Base-by-base conservation (phyloP, 306 rosid species). In the Benincasa hispida region DNA sequence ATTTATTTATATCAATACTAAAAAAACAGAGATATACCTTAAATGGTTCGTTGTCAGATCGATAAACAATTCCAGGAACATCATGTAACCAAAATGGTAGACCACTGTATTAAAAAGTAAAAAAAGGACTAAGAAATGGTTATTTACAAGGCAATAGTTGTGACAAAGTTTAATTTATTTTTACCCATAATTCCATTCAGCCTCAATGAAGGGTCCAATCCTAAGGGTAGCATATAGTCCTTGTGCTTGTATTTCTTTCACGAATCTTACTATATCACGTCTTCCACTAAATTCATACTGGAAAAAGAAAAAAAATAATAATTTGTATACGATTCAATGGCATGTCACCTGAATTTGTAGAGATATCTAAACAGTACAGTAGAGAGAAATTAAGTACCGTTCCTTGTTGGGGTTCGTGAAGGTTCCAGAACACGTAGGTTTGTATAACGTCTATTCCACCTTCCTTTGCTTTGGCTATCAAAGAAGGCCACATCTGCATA, bases 381-480 rank as follows among this genome's bases (percentile, higher is more conserved):
- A 45, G 68, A n/a, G 69, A n/a, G 76, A 74, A 42, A 73, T 42
- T 37, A 70, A 30, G 34, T 48, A 88, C 98, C 87, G 83, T 84
- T 75, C 88, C 97, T 81, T 81, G 85, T 60, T 65, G 85, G 79
- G 91, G 94, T 72, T 93, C 98, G 32, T 93, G 96, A 80, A 91
- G 87, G 86, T 93, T 90, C 98, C 98, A 91, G 82, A 93, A 93
- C 56, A 91, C 97, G 27, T 91, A 89, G 41, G 97, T 93, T 82
- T 91, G 89, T 76, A 93, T 90, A 50, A 84, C 97, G 75, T 90
- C 90, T 75, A 93, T 37, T 51, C 97, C 97, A 10, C 98, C 98
- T 79, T 82, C 84, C 80, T 84, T 91, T 56, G 97, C 98, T 81
- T 87, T 90, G 13, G 89, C 84, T 77, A 93, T 85, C 76, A 93